phyloP scores from a whole-genome alignment of 495 filamentous ascomycete species.

The Penicillium soppii region DNA sequence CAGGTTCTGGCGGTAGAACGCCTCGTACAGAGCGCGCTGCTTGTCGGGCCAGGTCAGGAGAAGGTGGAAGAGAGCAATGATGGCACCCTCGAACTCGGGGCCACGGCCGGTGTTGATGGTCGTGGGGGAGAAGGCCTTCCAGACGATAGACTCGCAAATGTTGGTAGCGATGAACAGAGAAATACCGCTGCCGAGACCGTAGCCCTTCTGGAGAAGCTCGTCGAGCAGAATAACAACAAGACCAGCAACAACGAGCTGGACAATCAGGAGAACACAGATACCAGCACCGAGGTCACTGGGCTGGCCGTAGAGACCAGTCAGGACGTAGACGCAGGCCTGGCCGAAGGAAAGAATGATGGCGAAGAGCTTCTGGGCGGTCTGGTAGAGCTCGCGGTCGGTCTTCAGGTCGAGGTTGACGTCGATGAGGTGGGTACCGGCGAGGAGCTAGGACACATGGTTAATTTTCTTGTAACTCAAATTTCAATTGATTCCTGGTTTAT shows the following conservation, averaged over 20 bases:
- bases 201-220: slow-evolving; percentile 98
- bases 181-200: slow-evolving; percentile 97
- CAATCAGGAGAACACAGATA: slow-evolving; percentile 94
- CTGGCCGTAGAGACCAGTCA: slow-evolving; percentile 96
- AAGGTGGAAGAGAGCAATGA: slow-evolving; percentile 97
- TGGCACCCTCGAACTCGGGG: slow-evolving; percentile 98
- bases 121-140: slow-evolving; percentile 99
- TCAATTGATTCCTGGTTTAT: background rate
- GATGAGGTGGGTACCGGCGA: slow-evolving; percentile 98
- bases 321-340: slow-evolving; percentile 93
- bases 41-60: slow-evolving; percentile 99
- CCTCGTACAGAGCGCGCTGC: slow-evolving; percentile 93
- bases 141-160: slow-evolving; percentile 99
- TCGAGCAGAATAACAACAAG: slow-evolving; percentile 99
- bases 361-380: slow-evolving; percentile 99
- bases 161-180: slow-evolving; percentile 99
- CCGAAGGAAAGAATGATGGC: slow-evolving; percentile 97
- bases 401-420: slow-evolving; percentile 99
- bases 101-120: slow-evolving; percentile 99
- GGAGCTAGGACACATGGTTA: slow-evolving; percentile 53
- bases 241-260: slow-evolving; percentile 94
- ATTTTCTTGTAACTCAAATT: background rate
- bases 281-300: slow-evolving; percentile 95
- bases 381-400: slow-evolving; percentile 98
- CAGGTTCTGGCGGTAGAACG: slow-evolving; percentile 98